Conservation (phyloP, 169 alveolate species). For the Babesia gibsoni region DNA sequence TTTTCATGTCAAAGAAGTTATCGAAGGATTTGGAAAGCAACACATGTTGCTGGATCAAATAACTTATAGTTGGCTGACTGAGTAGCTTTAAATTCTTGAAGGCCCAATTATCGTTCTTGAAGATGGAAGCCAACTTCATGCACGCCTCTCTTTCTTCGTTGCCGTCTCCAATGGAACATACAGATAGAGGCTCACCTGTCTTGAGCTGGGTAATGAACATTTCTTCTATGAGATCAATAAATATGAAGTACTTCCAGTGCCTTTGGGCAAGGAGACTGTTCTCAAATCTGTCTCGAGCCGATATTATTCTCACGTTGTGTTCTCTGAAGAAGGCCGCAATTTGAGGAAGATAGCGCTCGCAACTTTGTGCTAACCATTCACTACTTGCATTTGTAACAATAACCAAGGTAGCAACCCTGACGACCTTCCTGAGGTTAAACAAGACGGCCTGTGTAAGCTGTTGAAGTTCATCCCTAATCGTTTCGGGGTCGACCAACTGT, state of each 20-base stretch:
- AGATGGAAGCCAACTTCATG: constrained; percentile 70
- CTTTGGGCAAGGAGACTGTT: constrained; percentile 77
- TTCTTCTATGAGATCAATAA: constrained; percentile 75
- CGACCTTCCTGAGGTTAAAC: constrained; percentile 69
- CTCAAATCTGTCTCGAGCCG: constrained; percentile 82
- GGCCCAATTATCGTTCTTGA: constrained; percentile 71
- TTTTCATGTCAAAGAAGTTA: constrained; percentile 42
- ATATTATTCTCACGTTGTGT: constrained; percentile 75
- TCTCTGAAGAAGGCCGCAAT: constrained; percentile 71
- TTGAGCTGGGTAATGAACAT: constrained; percentile 67
- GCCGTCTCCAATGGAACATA: constrained; percentile 85
- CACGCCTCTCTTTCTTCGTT: constrained; percentile 86
- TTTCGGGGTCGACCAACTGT: constrained; percentile 58
- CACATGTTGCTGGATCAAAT: constrained; percentile 76
- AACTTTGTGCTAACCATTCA: constrained; percentile 81
- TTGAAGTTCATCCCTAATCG: constrained; percentile 59
- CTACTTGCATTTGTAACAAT: constrained; percentile 85
- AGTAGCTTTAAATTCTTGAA: constrained; percentile 79
- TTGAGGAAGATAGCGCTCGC: constrained; percentile 73
- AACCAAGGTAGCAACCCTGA: constrained; percentile 68
- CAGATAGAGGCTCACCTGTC: constrained; percentile 69
- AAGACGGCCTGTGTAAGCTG: constrained; percentile 70
- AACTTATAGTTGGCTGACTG: constrained; percentile 78
- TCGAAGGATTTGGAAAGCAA: constrained; percentile 64
- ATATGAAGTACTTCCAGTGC: constrained; percentile 79